phyloP scores from a whole-genome alignment of 2,329 filamentous ascomycete genomes.

The Aspergillus melleus region DNA sequence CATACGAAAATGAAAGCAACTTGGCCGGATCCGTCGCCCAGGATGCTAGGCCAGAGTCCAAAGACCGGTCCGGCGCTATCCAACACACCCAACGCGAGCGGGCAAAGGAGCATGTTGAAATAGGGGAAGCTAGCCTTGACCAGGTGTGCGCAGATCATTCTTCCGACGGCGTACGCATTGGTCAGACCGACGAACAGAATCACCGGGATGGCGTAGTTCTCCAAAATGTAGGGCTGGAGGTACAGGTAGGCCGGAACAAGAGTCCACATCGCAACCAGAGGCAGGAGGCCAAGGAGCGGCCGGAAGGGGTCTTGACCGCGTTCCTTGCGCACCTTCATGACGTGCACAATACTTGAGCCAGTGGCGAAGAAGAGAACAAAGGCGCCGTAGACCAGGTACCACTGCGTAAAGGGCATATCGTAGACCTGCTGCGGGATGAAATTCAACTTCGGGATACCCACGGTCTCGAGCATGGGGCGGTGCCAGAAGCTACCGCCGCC shows the following conservation, averaged over 20 bases:
- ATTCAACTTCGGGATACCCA: slow-evolving; percentile 65
- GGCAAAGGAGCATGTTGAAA: slow-evolving; percentile 79
- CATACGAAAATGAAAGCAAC: slow-evolving; percentile 88
- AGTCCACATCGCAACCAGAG: slow-evolving; percentile 76
- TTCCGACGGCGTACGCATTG: slow-evolving; percentile 92
- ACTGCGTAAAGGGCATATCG: slow-evolving; percentile 81
- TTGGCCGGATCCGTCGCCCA: slow-evolving; percentile 79
- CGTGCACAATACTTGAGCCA: slow-evolving; percentile 69
- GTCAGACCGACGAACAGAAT: slow-evolving; percentile 82
- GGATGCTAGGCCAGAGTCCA: slow-evolving; percentile 68
- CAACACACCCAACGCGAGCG: slow-evolving; percentile 73
- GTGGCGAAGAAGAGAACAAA: slow-evolving; percentile 85
- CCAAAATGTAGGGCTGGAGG: slow-evolving; percentile 80
- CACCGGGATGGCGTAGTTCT: slow-evolving; percentile 84
- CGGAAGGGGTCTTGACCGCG: slow-evolving; percentile 67
- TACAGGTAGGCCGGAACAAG: slow-evolving; percentile 76
- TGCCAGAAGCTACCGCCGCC: slow-evolving; percentile 95
- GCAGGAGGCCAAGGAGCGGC: slow-evolving; percentile 76
- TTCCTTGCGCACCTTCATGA: slow-evolving; percentile 75
- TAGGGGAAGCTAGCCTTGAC: slow-evolving; percentile 87
- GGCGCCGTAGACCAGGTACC: slow-evolving; percentile 85
- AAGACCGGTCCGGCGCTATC: slow-evolving; percentile 76
- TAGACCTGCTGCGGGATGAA: slow-evolving; percentile 72
- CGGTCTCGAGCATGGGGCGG: slow-evolving; percentile 69
- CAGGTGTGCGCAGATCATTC: slow-evolving; percentile 93